phyloP scores from a whole-genome alignment of 2,329 filamentous ascomycete species.

The Chalaropsis ovoidea region DNA sequence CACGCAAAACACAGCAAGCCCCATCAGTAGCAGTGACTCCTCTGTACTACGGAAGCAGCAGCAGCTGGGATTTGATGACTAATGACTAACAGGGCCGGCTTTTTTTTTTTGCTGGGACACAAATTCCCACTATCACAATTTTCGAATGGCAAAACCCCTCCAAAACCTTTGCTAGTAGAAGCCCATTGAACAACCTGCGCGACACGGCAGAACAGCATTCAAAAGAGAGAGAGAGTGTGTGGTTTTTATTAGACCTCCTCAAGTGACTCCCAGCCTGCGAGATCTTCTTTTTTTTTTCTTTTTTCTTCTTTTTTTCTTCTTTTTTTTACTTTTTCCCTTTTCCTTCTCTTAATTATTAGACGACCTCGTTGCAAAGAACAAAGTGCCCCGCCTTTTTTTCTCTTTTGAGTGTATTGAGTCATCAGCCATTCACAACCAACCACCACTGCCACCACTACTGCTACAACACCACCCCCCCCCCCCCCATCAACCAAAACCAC shows the following conservation, averaged over 20 bases:
- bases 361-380: not conserved
- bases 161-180: conserved; percentile 15
- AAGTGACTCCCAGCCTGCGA: too few relatives aligned
- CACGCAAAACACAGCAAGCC: too few relatives aligned
- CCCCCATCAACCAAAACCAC: not conserved
- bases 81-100: conserved; percentile 25
- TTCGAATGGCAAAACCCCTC: conserved; percentile 24
- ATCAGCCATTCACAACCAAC: conserved; percentile 18
- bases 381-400: conserved; percentile 24
- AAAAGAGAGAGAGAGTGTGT: not conserved
- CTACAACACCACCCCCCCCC: not conserved
- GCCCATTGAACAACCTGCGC: not conserved
- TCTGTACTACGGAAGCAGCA: conserved; percentile 4
- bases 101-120: conserved; percentile 21
- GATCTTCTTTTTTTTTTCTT: not conserved
- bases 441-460: not conserved
- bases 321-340: conserved; percentile 1
- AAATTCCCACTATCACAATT: conserved; percentile 24
- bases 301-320: not conserved
- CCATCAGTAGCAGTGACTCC: not conserved
- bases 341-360: not conserved
- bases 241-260: too few relatives aligned
- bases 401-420: conserved; percentile 20
- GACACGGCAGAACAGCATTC: not conserved
- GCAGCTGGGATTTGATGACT: conserved; percentile 20